Percentiles rank a stretch among this genome's conserved stretches.
phyloP scores from a whole-genome alignment of 805 yeast species.

The Yueomyces sp. region DNA sequence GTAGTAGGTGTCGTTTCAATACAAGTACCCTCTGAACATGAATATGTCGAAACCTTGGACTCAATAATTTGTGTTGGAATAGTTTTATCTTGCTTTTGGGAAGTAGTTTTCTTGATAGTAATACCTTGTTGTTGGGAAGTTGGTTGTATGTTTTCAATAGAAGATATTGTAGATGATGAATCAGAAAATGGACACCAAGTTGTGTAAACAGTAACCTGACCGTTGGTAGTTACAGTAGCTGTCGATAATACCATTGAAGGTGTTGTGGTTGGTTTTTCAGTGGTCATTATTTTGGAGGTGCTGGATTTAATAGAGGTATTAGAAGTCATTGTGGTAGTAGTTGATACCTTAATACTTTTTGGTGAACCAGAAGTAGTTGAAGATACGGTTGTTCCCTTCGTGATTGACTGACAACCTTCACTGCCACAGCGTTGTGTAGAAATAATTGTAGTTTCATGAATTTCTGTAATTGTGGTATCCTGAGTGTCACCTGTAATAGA shows the following conservation, averaged over 20 bases:
- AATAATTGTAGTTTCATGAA: background rate
- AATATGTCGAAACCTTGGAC: no score
- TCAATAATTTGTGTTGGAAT: no score
- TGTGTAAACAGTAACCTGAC: conserved; percentile 23
- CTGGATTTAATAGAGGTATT: background rate
- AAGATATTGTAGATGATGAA: conserved; percentile 4
- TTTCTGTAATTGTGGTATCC: background rate
- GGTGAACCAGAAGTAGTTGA: background rate
- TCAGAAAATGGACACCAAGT: conserved; percentile 27
- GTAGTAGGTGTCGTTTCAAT: background rate
- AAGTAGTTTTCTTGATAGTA: no score
- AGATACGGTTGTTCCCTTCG: background rate
- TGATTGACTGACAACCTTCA: background rate
- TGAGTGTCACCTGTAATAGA: background rate
- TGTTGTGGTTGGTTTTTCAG: background rate
- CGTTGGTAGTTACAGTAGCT: conserved; percentile 1
- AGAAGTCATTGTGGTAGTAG: background rate
- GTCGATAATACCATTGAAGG: background rate
- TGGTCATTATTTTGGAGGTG: no score
- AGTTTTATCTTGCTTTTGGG: no score
- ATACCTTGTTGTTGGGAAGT: no score
- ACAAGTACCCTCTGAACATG: background rate
- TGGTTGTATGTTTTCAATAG: background rate
- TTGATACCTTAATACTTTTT: background rate
- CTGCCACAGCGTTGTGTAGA: background rate